Conservation (phyloP, 805 yeast genomes). For the Barnettozyma californica region DNA sequence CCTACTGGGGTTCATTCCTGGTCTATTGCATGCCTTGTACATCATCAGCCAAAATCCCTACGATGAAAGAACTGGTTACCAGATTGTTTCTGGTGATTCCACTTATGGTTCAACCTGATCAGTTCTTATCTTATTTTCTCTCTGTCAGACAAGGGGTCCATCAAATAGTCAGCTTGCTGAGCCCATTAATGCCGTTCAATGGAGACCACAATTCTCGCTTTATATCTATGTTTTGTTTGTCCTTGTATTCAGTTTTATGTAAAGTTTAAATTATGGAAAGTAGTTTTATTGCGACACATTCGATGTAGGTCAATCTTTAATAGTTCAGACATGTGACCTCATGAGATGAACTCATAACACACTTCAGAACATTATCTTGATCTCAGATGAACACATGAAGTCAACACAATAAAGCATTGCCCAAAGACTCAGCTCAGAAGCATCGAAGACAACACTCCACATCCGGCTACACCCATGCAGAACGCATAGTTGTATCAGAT, state of each 20-base stretch:
- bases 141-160: background rate
- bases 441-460: background rate
- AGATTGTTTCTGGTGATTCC: constrained; percentile 2
- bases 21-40: constrained; percentile 63
- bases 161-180: background rate
- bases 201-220: background rate
- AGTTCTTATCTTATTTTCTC: background rate
- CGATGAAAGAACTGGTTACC: constrained; percentile 22
- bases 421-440: background rate
- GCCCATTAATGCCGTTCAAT: background rate
- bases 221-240: too few relatives aligned
- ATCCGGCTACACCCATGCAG: constrained; percentile 1
- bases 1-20: constrained; percentile 63
- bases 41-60: constrained; percentile 54
- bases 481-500: constrained; percentile 9
- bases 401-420: background rate
- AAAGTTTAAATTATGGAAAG: too few relatives aligned
- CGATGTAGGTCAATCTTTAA: constrained; percentile 1
- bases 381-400: background rate
- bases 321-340: background rate
- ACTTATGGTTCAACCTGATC: constrained; percentile 23
- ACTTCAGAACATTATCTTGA: background rate
- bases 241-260: too few relatives aligned
- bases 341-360: background rate
- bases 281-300: background rate